Evolutionary conservation across 228 moss, liverwort and hornwort species (phyloP), one percentile per base, ranked within the genome.

Genomic region (Sphagnum fallax): DNA sequence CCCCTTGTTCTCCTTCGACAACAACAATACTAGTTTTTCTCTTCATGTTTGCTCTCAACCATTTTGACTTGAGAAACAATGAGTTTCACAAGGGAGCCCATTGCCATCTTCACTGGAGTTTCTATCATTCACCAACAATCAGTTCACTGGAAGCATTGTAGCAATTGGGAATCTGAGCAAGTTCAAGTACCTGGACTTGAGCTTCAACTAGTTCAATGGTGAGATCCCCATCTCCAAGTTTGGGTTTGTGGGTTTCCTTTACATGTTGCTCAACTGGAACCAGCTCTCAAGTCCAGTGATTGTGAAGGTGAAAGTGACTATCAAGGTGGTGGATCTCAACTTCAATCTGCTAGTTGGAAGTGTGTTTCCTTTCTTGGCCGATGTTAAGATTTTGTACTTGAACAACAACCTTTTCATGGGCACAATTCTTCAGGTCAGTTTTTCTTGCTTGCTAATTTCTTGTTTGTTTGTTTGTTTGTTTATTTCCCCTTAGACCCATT

Each of bases 321-420:
- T 88, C 8, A 63, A 75, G 7, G 82, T 84, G 6, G 88, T 84
- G 69, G 88, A 88, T 52, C 65, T 88, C 65, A 88, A 84, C 49
- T 77, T 83, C 6, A 88, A 88, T 52, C 75, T 68, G 1, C 6
- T 88, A 65, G 73, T 79, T 15, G 88, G 88, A 14, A 62, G 61
- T 5, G 77, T 88, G 5, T 75, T 77, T 3, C 84, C 84, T 0
- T 80, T 76, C 58, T 69, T 88, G 60, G 84, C 82, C 5, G 82
- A 82, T 0, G 51, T 80, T 0, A 81, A 84, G 74, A 84, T 74
- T 73, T 74, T 88, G 78, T 84, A 81, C 66, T 62, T 88, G 55
- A 88, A 88, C 76, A 84, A 88, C 64, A 88, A 88, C 61, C 58
- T 81, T 53, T 88, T 88, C 52, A 66, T 80, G 1, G 88, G 88